These are phyloP conservation scores for Russula ochroleuca DNA, from an alignment of 768 basidiomycete genomes.

Conservation along the genomic window DNA sequence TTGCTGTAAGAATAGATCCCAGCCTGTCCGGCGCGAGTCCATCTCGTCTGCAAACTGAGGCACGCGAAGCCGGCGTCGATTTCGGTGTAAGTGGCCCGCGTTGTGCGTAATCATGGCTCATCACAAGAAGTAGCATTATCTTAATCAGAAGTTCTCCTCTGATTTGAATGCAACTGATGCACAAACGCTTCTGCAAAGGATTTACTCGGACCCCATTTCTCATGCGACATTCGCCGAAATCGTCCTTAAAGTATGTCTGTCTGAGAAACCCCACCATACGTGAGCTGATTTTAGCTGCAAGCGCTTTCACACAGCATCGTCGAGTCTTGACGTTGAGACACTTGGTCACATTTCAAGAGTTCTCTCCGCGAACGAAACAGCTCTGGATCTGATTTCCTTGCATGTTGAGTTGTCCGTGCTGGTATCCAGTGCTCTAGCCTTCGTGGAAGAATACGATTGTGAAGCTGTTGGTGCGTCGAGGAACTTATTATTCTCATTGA, in stretches of 20 bases:
- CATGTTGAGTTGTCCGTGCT: constrained; percentile 62
- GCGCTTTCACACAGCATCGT: constrained; percentile 55
- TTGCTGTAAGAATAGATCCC: constrained; percentile 51
- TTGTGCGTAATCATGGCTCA: constrained; percentile 24
- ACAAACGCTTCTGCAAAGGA: constrained; percentile 17
- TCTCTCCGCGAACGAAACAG: constrained; percentile 53
- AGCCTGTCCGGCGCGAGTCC: constrained; percentile 44
- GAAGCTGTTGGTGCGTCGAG: constrained; percentile 65
- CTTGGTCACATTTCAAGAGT: constrained; percentile 67
- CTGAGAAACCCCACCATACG: neutral
- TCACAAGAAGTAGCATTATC: constrained; percentile 41
- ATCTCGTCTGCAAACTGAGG: constrained; percentile 52
- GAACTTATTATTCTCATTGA: neutral
- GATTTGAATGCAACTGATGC: constrained; percentile 19
- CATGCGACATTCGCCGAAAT: constrained; percentile 58
- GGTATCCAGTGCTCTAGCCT: constrained; percentile 55
- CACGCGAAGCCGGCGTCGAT: constrained; percentile 55
- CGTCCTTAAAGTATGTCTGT: constrained; percentile 49
- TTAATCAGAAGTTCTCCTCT: constrained; percentile 49
- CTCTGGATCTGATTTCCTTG: constrained; percentile 65
- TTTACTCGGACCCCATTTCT: constrained; percentile 25
- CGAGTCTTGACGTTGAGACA: constrained; percentile 58
- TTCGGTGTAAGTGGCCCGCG: constrained; percentile 46
- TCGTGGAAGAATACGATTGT: constrained; percentile 71
- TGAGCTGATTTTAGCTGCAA: constrained; percentile 32